Conservation (phyloP, 176 grass and related monocot genomes). For the Chrysopogon serrulatus region DNA sequence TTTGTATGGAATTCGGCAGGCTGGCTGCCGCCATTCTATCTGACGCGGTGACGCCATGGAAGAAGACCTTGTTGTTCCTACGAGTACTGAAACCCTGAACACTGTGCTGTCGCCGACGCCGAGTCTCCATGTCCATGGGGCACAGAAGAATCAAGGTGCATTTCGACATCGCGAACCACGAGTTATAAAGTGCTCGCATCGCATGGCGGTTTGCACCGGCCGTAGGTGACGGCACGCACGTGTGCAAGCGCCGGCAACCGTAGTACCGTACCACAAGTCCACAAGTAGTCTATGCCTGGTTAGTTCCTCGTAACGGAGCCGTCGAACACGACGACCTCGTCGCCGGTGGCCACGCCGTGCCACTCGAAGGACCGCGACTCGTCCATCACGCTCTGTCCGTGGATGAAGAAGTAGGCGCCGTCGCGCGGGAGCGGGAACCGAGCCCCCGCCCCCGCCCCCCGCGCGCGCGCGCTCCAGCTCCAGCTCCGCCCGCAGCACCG, state of each 20-base stretch:
- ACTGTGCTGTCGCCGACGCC: not conserved
- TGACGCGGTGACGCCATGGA: not conserved
- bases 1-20: not conserved
- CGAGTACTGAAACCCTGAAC: not conserved
- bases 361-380: conserved; percentile 43
- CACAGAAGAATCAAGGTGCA: not conserved
- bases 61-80: not conserved
- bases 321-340: conserved; percentile 42
- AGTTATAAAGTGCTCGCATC: not conserved
- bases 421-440: conserved; percentile 34
- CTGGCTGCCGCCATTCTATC: not conserved
- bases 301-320: conserved; percentile 19
- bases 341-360: conserved; percentile 41
- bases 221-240: not conserved
- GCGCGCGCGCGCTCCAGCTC: conserved; percentile 24
- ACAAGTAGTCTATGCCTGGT: not conserved
- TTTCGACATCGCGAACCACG: not conserved
- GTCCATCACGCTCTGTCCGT: conserved; percentile 48
- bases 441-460: too few species aligned
- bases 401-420: conserved; percentile 55
- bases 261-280: not conserved
- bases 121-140: not conserved
- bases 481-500: conserved; percentile 30
- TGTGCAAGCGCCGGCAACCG: not conserved
- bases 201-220: not conserved